These are phyloP conservation scores for Pichia sp. DNA, from an alignment of 1,139 yeast genomes.

Conservation along the genomic window DNA sequence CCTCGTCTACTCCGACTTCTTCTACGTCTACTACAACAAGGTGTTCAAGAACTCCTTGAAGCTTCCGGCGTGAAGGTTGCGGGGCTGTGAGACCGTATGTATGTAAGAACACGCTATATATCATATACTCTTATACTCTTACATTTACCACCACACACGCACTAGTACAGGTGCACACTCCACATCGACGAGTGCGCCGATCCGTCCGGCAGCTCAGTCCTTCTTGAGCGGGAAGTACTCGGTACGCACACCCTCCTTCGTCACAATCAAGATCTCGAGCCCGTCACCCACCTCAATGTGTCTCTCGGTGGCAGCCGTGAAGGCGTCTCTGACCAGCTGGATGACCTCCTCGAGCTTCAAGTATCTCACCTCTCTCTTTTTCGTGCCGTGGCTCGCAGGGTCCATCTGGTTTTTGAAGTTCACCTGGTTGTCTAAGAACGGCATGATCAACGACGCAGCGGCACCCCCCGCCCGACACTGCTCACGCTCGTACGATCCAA, in stretches of 20 bases:
- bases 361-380: slow-evolving; percentile 56
- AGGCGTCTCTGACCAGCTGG: slow-evolving; percentile 85
- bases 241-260: slow-evolving; percentile 85
- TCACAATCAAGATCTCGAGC: slow-evolving; percentile 80
- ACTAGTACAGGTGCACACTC: not conserved
- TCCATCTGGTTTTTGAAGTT: slow-evolving; percentile 85
- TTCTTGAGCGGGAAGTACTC: slow-evolving; percentile 84
- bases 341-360: slow-evolving; percentile 80
- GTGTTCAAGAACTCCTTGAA: slow-evolving; percentile 83
- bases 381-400: slow-evolving; percentile 68
- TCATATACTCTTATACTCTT: not conserved
- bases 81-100: not conserved
- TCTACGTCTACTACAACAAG: slow-evolving; percentile 79
- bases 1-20: slow-evolving; percentile 85
- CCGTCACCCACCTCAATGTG: slow-evolving; percentile 98
- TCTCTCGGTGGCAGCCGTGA: slow-evolving; percentile 94
- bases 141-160: not conserved
- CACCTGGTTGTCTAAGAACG: slow-evolving; percentile 95
- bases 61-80: slow-evolving; percentile 36
- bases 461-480: slow-evolving; percentile 98
- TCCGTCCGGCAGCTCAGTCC: slow-evolving; percentile 44
- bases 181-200: not conserved
- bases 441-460: slow-evolving; percentile 94
- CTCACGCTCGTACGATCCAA: slow-evolving; percentile 95
- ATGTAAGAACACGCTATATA: not conserved